Base-by-base conservation (phyloP, 108 stramenopile genomes). In the Skeletonema potamos region DNA sequence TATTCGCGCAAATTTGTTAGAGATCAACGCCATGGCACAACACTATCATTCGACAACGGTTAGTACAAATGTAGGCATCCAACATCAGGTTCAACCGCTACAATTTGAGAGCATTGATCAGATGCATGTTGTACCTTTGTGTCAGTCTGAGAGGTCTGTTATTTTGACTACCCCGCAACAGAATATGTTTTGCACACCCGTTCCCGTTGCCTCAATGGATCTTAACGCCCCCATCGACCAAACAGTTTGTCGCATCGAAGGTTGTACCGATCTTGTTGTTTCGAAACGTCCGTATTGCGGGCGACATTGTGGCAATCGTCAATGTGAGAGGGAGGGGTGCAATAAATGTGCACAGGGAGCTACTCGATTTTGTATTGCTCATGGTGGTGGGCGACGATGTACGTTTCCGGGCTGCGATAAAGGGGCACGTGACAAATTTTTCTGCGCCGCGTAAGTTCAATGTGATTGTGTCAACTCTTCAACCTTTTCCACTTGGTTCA, bases 301-400 rank as follows among this genome's bases (percentile, higher is more conserved):
- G 7, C 64, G 54, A 17, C 94, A 96, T 67, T 87, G 87, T 54
- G 96, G 96, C 6, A 93, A 83, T 79, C 86, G 96, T 30, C 93
- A 96, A n/a, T 98, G 98, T 73, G 90, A 97, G 77, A 75, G 95
- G 32, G 94, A 82, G 22, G 96, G 91, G 5, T 96, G 96, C 70
- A 62, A 65, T 11, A 93, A 94, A 65, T 93, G 90, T 60, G 96
- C 96, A 10, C 93, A 96, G 73, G 96, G 93, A 46, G 93, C 87
- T 26, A 93, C 96, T n/a, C 77, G 96, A 22, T 97, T 95, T 72
- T 99, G 98, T 79, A 97, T 99, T 74, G 97, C 96, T 11, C 98
- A 99, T 76, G 98, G 98, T 11, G 98, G 98, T 33, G 98, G 98
- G 12, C 89, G 96, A 46, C 77, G 98, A 60, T 99, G 98, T 68